Evolutionary conservation across 1,139 yeast genomes (phyloP), one percentile per base, ranked within the genome.

Genomic region (Lodderomyces pseudojiufengensis): DNA sequence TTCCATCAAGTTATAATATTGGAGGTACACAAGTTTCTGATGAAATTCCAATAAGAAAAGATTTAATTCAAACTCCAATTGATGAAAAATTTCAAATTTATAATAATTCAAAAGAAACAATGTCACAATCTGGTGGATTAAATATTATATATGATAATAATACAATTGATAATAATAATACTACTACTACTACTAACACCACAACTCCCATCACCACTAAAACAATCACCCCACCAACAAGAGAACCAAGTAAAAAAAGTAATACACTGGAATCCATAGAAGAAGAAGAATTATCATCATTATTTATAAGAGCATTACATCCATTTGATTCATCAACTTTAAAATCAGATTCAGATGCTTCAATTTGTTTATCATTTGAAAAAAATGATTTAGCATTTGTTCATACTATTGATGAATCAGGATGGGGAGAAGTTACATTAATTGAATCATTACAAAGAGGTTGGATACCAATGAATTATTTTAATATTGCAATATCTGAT

Each of bases 391-490:
- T 87, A 40, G 95, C 92, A 0, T 83, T 87, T 54, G 84, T 92
- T 6, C 96, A 90, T 55, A 78, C 90, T 8, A 78, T 88, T 22
- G 97, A 92, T 57, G 81, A 84, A 37, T 83, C 95, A 12, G 98
- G 97, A 2, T 92, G 98, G 98, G 97, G 96, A 41, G 97, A 92
- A 58, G 97, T 90, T 3, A 88, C 97, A 0, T 59, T 85, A 33
- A 57, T 76, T 13, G 78, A 79, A 36, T 72, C 84, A 5, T 75
- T 85, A 38, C 75, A 76, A 47, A 71, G 96, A 41, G 98, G 98
- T 20, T 92, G 98, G 98, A 87, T 92, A 12, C 98, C 98, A 2
- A 83, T 90, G 71, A 90, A 90, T 57, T 92, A 87, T 60, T 92
- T 90, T 50, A 57, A 71, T 11, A 72, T 83, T 29, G 86, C 85